These are phyloP conservation scores for Candida sanyaensis DNA, from an alignment of 1,139 yeast genomes.

Conservation along the genomic window DNA sequence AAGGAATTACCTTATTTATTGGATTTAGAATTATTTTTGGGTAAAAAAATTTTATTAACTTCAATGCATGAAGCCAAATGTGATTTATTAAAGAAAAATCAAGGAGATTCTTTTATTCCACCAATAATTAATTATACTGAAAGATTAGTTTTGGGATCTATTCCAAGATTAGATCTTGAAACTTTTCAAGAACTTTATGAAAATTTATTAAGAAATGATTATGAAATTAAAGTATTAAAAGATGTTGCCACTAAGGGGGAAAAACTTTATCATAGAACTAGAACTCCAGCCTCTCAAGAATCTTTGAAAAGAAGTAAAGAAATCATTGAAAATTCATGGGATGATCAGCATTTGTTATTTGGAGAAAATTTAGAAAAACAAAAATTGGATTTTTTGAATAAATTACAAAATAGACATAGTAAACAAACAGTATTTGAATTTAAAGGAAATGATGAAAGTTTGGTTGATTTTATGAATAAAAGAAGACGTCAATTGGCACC, in stretches of 20 bases:
- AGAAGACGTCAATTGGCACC: slow-evolving; percentile 89
- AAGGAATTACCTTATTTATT: slow-evolving; percentile 85
- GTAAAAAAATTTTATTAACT: slow-evolving; percentile 73
- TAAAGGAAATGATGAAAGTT: slow-evolving; percentile 64
- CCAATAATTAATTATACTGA: slow-evolving; percentile 73
- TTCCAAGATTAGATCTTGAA: slow-evolving; percentile 76
- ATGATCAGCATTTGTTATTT: slow-evolving; percentile 77
- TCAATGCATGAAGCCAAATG: slow-evolving; percentile 66
- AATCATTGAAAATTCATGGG: slow-evolving; percentile 79
- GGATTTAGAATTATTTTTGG: slow-evolving; percentile 88
- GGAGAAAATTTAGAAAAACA: slow-evolving; percentile 74
- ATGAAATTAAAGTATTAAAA: slow-evolving; percentile 65
- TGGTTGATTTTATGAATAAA: slow-evolving; percentile 81
- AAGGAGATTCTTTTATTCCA: slow-evolving; percentile 40
- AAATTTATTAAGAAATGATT: slow-evolving; percentile 59
- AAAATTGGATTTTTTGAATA: slow-evolving; percentile 70
- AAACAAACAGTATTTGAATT: slow-evolving; percentile 96
- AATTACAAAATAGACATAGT: slow-evolving; percentile 63
- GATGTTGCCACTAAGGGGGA: slow-evolving; percentile 88
- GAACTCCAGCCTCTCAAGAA: slow-evolving; percentile 84
- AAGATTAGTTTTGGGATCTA: slow-evolving; percentile 79
- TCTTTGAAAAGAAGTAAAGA: slow-evolving; percentile 85
- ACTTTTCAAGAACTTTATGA: slow-evolving; percentile 71
- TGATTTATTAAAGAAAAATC: slow-evolving; percentile 48
- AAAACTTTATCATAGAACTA: slow-evolving; percentile 78